These are phyloP conservation scores for Candida ovalis DNA, from an alignment of 805 yeast genomes.

Conservation along the genomic window DNA sequence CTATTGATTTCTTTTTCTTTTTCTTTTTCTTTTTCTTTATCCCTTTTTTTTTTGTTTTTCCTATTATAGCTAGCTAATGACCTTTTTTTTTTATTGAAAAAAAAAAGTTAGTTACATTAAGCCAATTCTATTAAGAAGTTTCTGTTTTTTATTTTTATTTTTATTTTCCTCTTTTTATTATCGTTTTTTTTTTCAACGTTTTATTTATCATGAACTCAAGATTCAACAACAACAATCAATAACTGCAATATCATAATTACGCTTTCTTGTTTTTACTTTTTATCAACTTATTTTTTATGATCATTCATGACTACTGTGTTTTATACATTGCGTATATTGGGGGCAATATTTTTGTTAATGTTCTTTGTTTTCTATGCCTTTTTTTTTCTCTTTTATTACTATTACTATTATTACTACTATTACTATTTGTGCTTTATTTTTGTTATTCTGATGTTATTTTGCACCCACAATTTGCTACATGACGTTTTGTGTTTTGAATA, in stretches of 20 bases:
- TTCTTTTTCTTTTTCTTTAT: not conserved
- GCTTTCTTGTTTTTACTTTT: not conserved
- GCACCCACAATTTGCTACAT: not conserved
- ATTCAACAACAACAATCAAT: not conserved
- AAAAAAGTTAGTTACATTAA: not conserved
- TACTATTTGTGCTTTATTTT: not conserved
- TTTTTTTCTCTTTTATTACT: not conserved
- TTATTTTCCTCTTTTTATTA: constrained; percentile 3
- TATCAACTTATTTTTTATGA: not conserved
- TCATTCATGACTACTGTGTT: not conserved
- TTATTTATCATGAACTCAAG: not conserved
- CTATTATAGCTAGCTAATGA: constrained; percentile 1
- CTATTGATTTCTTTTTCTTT: no score
- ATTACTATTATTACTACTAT: no score
- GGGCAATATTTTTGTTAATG: not conserved
- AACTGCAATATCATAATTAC: not conserved
- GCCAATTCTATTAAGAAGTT: not conserved
- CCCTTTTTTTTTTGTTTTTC: not conserved
- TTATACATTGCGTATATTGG: not conserved
- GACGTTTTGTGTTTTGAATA: not conserved
- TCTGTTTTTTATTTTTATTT: not conserved
- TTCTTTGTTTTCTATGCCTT: not conserved
- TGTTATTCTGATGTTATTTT: not conserved
- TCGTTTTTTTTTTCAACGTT: not conserved
- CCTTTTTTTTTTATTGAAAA: constrained; percentile 1